These are phyloP conservation scores for Pascua guehoae DNA, from an alignment of 1,284 basidiomycete genomes.

Conservation along the genomic window DNA sequence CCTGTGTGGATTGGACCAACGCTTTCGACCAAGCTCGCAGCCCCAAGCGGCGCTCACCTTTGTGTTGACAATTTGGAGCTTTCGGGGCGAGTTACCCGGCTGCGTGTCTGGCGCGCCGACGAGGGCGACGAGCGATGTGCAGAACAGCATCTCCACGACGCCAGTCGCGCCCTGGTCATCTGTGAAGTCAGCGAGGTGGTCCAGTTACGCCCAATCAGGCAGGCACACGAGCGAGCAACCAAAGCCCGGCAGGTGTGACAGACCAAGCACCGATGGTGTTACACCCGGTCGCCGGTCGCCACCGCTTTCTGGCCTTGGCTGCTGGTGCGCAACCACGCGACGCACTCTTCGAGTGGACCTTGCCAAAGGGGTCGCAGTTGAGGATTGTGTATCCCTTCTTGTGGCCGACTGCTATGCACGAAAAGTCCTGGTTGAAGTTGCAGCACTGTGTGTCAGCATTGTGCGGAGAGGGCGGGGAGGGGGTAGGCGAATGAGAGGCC, in stretches of 20 bases:
- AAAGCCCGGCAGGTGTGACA: background rate
- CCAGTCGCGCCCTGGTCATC: conserved; percentile 83
- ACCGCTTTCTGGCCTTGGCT: background rate
- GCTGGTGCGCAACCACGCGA: background rate
- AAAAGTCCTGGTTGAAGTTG: conserved; percentile 51
- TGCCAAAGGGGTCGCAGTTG: conserved; percentile 95
- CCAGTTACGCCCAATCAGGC: background rate
- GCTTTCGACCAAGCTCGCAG: background rate
- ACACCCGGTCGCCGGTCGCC: background rate
- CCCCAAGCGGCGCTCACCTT: too few species aligned
- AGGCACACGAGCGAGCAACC: background rate
- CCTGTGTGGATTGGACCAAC: background rate
- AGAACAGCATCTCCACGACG: conserved; percentile 99
- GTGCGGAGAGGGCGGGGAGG: background rate
- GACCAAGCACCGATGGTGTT: too few species aligned
- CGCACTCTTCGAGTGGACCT: conserved; percentile 75
- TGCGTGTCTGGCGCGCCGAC: conserved; percentile 86
- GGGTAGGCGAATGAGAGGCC: too few species aligned
- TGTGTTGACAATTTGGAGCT: conserved; percentile 96
- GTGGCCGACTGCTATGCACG: conserved; percentile 88
- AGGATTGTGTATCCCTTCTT: conserved; percentile 94
- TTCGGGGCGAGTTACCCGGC: conserved; percentile 78
- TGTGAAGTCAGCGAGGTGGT: conserved; percentile 36
- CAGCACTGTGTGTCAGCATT: conserved; percentile 36
- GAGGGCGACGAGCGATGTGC: conserved; percentile 92